A percentile compares a stretch with the other conserved stretches of the same genome.
Evolutionary conservation across 2,329 filamentous ascomycete species (phyloP).

Genomic region (Fusarium sambucinum): DNA sequence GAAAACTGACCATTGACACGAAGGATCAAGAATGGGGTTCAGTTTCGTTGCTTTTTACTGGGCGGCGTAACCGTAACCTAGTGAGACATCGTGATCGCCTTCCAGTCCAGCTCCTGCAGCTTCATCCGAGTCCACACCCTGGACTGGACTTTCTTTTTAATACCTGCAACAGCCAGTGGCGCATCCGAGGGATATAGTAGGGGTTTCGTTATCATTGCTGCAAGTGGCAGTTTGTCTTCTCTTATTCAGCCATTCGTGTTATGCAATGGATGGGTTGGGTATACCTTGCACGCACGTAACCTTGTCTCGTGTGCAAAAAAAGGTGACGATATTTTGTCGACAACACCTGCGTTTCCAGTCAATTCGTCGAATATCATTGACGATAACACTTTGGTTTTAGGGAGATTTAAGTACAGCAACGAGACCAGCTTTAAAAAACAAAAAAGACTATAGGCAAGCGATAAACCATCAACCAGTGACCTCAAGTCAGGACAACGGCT

Average conservation of each 20-base stretch:
- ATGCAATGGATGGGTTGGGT: slow-evolving; percentile 26
- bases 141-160: background rate
- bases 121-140: slow-evolving; percentile 20
- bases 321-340: slow-evolving; percentile 22
- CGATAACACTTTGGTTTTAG: slow-evolving; percentile 1
- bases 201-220: slow-evolving; percentile 34
- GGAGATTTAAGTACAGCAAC: background rate
- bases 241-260: slow-evolving; percentile 20
- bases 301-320: slow-evolving; percentile 23
- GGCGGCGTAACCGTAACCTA: slow-evolving; percentile 14
- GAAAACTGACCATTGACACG: slow-evolving; percentile 5
- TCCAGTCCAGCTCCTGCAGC: slow-evolving; percentile 25
- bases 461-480: background rate
- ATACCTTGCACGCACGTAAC: slow-evolving; percentile 35
- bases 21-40: slow-evolving; percentile 6
- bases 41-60: slow-evolving; percentile 39
- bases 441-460: background rate
- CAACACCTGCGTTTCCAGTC: slow-evolving; percentile 10
- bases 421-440: background rate
- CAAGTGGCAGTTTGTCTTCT: slow-evolving; percentile 27
- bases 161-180: slow-evolving; percentile 16
- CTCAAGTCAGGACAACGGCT: slow-evolving; percentile 8
- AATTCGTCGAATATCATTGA: slow-evolving; percentile 18
- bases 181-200: slow-evolving; percentile 27
- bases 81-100: slow-evolving; percentile 23